Evolutionary conservation across 192 early-diverging fungal genomes (phyloP), one percentile per base, ranked within the genome.

Genomic region (Diversispora eburnea): DNA sequence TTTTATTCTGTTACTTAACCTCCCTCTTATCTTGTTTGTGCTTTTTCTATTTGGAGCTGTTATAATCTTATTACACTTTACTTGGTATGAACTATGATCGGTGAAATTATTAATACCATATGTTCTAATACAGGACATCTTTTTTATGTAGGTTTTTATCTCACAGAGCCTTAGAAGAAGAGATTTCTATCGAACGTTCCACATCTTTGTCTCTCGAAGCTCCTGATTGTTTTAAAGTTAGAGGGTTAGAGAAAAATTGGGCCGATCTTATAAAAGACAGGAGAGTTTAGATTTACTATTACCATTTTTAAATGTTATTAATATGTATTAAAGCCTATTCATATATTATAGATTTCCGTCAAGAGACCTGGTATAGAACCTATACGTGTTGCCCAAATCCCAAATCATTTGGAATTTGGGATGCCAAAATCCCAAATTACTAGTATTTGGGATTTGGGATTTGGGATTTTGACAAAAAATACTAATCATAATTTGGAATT

Each of bases 31-130:
- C 63, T 65, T 65, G 63, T 65, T 65, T 65, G 4, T 65, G 63
- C 63, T 65, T 65, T 65, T 65, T 65, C 63, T 65, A 65, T 65
- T 65, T 65, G 63, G 63, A 49, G 63, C 43, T 65, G 43, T 65
- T 65, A n/a, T 65, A 65, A 65, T 65, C 63, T 65, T 65, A 65
- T 33, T 59, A 59, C 58, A 3, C 58, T 59, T 59, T 59, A 59
- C 0, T 7, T 7, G 39, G 63, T 65, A 65, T 65, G 63, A 5
- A 65, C 19, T 65, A 65, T 9, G 19, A 65, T 65, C 39, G 4
- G 63, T 65, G 39, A 65, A 65, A 65, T 5, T 7, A 65, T 65
- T 41, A 5, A 65, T 65, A 65, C 63, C 45, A 65, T 65, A 65
- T n/a, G 39, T 5, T 41, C 63, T 65, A 65, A 65, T 65, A 65